These are phyloP conservation scores for Exserohilum rostratum DNA, from an alignment of 2,329 filamentous ascomycete species.

Conservation along the genomic window DNA sequence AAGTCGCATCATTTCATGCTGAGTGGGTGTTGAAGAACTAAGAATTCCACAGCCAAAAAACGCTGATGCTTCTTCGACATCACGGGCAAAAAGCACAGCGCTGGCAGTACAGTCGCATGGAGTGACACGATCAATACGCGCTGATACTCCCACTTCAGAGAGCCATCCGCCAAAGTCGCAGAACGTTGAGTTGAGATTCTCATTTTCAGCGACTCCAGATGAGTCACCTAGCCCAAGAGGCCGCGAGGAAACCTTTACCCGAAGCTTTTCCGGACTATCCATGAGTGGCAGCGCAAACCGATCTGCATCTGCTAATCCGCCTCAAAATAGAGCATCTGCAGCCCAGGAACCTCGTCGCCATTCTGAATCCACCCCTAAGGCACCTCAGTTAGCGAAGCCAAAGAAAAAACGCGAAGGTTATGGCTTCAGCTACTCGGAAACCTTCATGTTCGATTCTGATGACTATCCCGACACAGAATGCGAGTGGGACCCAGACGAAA, in stretches of 20 bases:
- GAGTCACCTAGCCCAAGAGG: not conserved
- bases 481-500: constrained; percentile 15
- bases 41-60: constrained; percentile 1
- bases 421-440: constrained; percentile 34
- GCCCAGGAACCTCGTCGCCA: constrained; percentile 1
- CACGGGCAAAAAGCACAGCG: not conserved
- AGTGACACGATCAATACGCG: not conserved
- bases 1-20: not conserved
- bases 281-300: not conserved
- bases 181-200: constrained; percentile 24
- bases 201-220: constrained; percentile 13
- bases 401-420: constrained; percentile 29
- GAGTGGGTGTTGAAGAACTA: not conserved
- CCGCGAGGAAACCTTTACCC: constrained; percentile 1
- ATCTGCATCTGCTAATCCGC: not conserved
- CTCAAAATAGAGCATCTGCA: not conserved
- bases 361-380: not conserved
- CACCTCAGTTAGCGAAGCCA: constrained; percentile 20
- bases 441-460: constrained; percentile 28
- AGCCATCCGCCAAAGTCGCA: constrained; percentile 1
- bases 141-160: not conserved
- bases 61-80: not conserved
- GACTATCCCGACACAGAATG: constrained; percentile 33
- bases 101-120: not conserved
- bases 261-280: constrained; percentile 11